A percentile compares a stretch with the other conserved stretches of the same genome.
Evolutionary conservation across 2,329 filamentous ascomycete species (phyloP).

Genomic region (Dactylellina leptospora): DNA sequence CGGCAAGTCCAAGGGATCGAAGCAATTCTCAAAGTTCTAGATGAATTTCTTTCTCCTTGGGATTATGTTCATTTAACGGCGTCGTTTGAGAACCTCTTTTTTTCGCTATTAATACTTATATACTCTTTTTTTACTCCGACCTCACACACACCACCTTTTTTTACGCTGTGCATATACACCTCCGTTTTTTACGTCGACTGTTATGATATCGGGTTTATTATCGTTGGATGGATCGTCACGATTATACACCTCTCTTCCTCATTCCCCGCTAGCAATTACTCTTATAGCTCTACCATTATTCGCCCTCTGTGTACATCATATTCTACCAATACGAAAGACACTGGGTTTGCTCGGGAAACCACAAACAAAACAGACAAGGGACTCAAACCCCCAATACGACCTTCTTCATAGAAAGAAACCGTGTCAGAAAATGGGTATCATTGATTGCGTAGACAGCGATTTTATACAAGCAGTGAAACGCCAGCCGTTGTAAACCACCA

Average conservation of each 20-base stretch:
- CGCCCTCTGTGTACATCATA: slow-evolving; percentile 35
- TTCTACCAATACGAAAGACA: slow-evolving; percentile 25
- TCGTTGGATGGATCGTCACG: slow-evolving; percentile 24
- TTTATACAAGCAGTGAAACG: too few species aligned
- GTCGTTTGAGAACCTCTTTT: slow-evolving; percentile 49
- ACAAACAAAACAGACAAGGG: neutral
- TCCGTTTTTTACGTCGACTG: slow-evolving; percentile 20
- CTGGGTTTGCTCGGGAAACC: slow-evolving; percentile 16
- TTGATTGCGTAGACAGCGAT: too few species aligned
- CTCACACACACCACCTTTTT: too few species aligned
- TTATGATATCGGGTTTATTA: slow-evolving; percentile 30
- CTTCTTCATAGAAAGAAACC: too few species aligned
- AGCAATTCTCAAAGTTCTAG: slow-evolving; percentile 99
- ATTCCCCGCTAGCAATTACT: slow-evolving; percentile 18
- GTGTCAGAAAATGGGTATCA: neutral
- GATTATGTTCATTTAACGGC: slow-evolving; percentile 54
- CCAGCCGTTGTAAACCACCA: neutral
- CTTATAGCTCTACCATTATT: slow-evolving; percentile 8
- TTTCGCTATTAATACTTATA: slow-evolving; percentile 52
- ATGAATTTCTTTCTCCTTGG: slow-evolving; percentile 41
- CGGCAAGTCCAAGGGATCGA: slow-evolving; percentile 95
- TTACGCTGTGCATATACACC: slow-evolving; percentile 35
- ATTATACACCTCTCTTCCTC: slow-evolving; percentile 10
- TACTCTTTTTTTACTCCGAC: slow-evolving; percentile 19
- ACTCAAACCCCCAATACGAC: too few species aligned